phyloP scores from a whole-genome alignment of 164 flowering plant genomes.

The Vitis riparia region DNA sequence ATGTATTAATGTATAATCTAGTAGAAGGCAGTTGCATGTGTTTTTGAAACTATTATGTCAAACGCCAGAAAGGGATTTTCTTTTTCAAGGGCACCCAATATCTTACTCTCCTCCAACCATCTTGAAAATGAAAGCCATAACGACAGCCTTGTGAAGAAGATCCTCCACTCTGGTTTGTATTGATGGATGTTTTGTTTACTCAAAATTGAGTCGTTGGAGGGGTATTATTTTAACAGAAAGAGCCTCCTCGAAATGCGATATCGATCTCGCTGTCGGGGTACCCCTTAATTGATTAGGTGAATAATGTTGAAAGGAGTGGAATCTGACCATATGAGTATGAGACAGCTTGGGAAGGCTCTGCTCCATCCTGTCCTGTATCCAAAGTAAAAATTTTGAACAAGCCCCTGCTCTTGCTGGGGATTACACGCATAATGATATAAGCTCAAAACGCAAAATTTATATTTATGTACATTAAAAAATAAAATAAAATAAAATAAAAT shows the following conservation, averaged over 20 bases:
- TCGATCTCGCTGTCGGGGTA: conserved; percentile 36
- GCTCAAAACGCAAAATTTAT: too few relatives aligned
- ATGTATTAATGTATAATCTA: too few relatives aligned
- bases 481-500: too few relatives aligned
- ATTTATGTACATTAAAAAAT: too few relatives aligned
- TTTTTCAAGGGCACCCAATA: not conserved
- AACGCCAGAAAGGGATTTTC: not conserved
- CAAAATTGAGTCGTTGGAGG: too few relatives aligned
- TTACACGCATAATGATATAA: too few relatives aligned
- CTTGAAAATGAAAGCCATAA: not conserved
- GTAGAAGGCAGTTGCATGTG: too few relatives aligned
- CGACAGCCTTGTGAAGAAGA: not conserved
- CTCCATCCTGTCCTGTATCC: conserved; percentile 1
- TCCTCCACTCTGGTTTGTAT: not conserved
- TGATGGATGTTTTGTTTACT: not conserved
- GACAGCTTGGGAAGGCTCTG: conserved; percentile 32
- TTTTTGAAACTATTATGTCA: too few relatives aligned
- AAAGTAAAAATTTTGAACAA: not conserved
- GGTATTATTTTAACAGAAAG: not conserved
- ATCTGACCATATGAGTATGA: conserved; percentile 26
- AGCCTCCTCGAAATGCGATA: conserved; percentile 35
- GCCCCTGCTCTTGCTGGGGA: too few relatives aligned
- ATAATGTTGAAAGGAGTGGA: conserved; percentile 32
- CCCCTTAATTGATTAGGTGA: conserved; percentile 19
- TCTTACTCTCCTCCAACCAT: too few relatives aligned